Conservation (phyloP, 176 grass and related monocot species). For the Triticum timopheevii region DNA sequence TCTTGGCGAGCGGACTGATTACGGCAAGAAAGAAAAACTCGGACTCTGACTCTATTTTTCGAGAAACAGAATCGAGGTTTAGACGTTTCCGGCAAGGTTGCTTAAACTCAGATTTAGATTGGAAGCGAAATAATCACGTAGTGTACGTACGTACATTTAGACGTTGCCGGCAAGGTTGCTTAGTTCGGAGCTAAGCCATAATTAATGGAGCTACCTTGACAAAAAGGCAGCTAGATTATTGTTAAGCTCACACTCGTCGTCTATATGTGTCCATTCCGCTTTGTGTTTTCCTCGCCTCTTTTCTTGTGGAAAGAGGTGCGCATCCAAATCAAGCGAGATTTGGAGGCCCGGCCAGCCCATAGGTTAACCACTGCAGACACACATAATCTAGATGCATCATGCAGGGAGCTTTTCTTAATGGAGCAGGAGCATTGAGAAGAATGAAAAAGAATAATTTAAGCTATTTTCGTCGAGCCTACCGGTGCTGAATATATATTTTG, state of each 20-base stretch:
- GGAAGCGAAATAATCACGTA: constrained; percentile 24
- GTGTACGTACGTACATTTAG: not conserved
- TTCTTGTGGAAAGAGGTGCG: not conserved
- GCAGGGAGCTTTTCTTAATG: not conserved
- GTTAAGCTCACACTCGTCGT: not conserved
- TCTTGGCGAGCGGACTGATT: not conserved
- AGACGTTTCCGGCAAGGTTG: no score
- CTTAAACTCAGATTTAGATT: not conserved
- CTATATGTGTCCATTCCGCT: not conserved
- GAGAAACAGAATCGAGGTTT: no score
- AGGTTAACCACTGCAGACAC: not conserved
- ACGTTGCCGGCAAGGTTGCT: not conserved
- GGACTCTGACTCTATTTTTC: no score
- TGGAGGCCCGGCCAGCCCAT: constrained; percentile 2
- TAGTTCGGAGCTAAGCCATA: not conserved
- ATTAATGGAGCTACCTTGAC: not conserved
- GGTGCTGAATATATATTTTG: not conserved
- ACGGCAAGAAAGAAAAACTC: not conserved
- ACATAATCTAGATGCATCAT: not conserved
- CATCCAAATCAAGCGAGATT: constrained; percentile 4
- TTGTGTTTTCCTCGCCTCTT: not conserved
- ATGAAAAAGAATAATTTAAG: not conserved
- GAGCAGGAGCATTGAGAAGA: not conserved
- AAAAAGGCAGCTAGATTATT: not conserved
- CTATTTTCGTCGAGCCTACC: not conserved